Evolutionary conservation across 495 filamentous ascomycete species (phyloP).

Genomic region (Evernia prunastri): DNA sequence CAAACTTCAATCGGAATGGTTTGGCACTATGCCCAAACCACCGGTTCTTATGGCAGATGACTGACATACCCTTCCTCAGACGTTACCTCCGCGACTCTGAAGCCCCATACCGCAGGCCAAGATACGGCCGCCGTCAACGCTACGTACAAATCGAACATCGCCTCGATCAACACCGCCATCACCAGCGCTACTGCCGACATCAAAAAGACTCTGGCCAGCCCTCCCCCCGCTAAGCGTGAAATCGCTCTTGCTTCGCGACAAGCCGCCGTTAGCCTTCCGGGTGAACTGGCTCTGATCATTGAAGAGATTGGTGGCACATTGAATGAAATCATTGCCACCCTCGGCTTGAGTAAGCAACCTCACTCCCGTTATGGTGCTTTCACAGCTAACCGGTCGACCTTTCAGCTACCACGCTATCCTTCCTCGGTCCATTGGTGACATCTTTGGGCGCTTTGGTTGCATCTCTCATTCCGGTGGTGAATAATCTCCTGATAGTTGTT

Average conservation of each 20-base stretch:
- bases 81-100: slow-evolving; percentile 10
- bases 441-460: slow-evolving; percentile 14
- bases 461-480: slow-evolving; percentile 15
- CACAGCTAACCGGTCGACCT: not conserved
- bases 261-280: slow-evolving; percentile 7
- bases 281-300: slow-evolving; percentile 11
- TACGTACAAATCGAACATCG: slow-evolving; percentile 13
- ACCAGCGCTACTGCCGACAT: slow-evolving; percentile 9
- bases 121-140: not conserved
- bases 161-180: slow-evolving; percentile 19
- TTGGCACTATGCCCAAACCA: too few species aligned
- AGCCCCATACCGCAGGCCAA: not conserved
- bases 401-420: slow-evolving; percentile 15
- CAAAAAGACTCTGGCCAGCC: not conserved
- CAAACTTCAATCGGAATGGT: not conserved
- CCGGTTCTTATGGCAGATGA: too few species aligned
- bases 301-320: slow-evolving; percentile 18
- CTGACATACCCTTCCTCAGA: not conserved
- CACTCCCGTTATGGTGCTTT: not conserved
- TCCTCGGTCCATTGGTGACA: slow-evolving; percentile 16
- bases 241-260: slow-evolving; percentile 10
- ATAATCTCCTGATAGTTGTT: slow-evolving; percentile 13
- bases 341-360: slow-evolving; percentile 22
- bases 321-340: slow-evolving; percentile 18
- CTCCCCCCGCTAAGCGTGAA: slow-evolving; percentile 1